These are phyloP conservation scores for Aureobasidium zeae DNA, from an alignment of 2,329 filamentous ascomycete genomes.

Conservation along the genomic window DNA sequence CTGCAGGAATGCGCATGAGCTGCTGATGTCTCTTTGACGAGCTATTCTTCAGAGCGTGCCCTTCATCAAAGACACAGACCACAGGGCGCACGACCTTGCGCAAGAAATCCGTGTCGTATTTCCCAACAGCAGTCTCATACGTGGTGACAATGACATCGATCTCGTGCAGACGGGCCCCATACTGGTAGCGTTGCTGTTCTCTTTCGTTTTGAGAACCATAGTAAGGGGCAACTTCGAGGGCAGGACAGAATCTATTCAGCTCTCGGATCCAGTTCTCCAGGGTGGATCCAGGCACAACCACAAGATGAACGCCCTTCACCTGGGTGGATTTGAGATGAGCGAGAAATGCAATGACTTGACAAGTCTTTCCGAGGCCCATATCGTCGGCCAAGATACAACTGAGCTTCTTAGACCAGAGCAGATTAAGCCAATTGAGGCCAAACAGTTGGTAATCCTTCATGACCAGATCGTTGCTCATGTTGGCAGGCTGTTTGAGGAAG, in stretches of 20 bases:
- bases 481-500: constrained; percentile 56
- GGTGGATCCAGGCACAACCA: constrained; percentile 88
- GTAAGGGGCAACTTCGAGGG: constrained; percentile 62
- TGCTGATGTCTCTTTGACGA: constrained; percentile 73
- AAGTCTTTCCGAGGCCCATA: constrained; percentile 93
- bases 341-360: constrained; percentile 87
- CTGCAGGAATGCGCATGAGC: constrained; percentile 64
- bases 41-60: constrained; percentile 84
- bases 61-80: constrained; percentile 80
- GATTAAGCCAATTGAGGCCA: constrained; percentile 85
- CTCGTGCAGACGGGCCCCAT: constrained; percentile 53
- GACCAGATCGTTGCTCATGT: constrained; percentile 65
- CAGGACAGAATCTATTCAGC: constrained; percentile 77
- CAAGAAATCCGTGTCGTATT: constrained; percentile 55
- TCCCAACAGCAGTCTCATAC: constrained; percentile 53
- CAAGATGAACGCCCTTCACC: constrained; percentile 62
- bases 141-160: constrained; percentile 66
- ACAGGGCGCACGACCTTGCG: constrained; percentile 44
- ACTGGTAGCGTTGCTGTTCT: constrained; percentile 56
- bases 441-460: constrained; percentile 94
- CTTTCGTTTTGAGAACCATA: constrained; percentile 61
- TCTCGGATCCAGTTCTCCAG: constrained; percentile 93
- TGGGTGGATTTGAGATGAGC: constrained; percentile 67
- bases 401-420: constrained; percentile 69
- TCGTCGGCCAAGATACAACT: constrained; percentile 93